phyloP scores from a whole-genome alignment of 2,329 filamentous ascomycete species.

The Sarocladium brachiariae region DNA sequence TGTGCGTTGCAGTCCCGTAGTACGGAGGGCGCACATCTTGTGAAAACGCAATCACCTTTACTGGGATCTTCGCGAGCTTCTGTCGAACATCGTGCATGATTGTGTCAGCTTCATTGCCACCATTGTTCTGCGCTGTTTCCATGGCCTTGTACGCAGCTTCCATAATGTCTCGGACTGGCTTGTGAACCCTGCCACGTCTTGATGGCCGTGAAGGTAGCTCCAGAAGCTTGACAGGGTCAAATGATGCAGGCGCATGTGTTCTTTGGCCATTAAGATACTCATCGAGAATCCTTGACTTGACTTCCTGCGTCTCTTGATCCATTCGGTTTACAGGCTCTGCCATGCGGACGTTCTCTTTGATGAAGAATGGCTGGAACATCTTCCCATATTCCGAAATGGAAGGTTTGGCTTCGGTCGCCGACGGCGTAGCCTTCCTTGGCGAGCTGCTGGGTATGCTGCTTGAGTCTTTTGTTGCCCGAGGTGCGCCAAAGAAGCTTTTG shows the following conservation, averaged over 20 bases:
- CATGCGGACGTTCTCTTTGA: conserved; percentile 66
- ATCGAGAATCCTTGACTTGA: conserved; percentile 45
- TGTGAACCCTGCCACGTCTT: conserved; percentile 40
- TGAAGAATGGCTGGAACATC: conserved; percentile 73
- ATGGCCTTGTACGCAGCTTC: conserved; percentile 43
- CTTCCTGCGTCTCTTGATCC: conserved; percentile 49
- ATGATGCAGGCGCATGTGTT: conserved; percentile 27
- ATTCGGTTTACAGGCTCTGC: conserved; percentile 53
- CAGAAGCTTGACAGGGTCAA: conserved; percentile 40
- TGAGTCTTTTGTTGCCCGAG: conserved; percentile 11
- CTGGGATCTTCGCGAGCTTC: conserved; percentile 46
- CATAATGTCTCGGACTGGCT: conserved; percentile 56
- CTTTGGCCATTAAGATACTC: conserved; percentile 42
- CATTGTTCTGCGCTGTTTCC: conserved; percentile 26
- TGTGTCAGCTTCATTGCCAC: conserved; percentile 24
- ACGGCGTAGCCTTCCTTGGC: neutral
- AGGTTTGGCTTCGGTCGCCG: conserved; percentile 15
- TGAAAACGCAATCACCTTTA: conserved; percentile 57
- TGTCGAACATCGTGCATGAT: conserved; percentile 26
- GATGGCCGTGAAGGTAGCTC: conserved; percentile 31
- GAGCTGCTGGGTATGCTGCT: neutral
- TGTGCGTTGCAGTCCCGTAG: conserved; percentile 63
- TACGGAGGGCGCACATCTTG: conserved; percentile 65
- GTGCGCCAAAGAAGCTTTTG: conserved; percentile 38
- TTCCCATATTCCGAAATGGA: conserved; percentile 49